phyloP scores from a whole-genome alignment of 306 rosid genomes.

The Rosa rugosa region DNA sequence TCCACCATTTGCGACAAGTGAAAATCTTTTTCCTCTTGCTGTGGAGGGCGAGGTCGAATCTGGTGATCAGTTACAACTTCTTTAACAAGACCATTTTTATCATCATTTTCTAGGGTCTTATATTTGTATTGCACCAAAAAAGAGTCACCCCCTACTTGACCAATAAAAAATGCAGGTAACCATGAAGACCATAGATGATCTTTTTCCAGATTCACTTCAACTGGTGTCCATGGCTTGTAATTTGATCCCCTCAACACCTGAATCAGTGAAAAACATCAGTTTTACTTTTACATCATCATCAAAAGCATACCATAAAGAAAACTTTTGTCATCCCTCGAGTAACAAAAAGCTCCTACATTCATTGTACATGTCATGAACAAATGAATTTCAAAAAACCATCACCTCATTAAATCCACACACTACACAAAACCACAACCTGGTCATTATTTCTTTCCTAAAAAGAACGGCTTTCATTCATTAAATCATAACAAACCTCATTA shows the following conservation, averaged over 20 bases:
- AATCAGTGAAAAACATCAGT: conserved; percentile 1
- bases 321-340: background rate
- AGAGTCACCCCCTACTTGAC: conserved; percentile 15
- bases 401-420: background rate
- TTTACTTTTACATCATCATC: background rate
- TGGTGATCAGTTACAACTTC: conserved; percentile 8
- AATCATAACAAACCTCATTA: background rate
- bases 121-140: conserved; percentile 18
- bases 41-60: conserved; percentile 26
- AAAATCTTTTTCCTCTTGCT: background rate
- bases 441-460: background rate
- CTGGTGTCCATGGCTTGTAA: conserved; percentile 2
- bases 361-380: background rate
- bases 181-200: background rate
- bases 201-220: conserved; percentile 19
- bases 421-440: background rate
- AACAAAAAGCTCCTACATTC: background rate
- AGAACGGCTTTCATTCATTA: background rate
- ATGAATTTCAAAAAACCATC: background rate
- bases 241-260: background rate
- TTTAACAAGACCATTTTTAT: conserved; percentile 10
- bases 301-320: background rate
- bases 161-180: conserved; percentile 22
- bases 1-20: conserved; percentile 11
- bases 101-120: background rate